Base-by-base conservation (phyloP, 164 flowering plant species). In the Annona cherimola region DNA sequence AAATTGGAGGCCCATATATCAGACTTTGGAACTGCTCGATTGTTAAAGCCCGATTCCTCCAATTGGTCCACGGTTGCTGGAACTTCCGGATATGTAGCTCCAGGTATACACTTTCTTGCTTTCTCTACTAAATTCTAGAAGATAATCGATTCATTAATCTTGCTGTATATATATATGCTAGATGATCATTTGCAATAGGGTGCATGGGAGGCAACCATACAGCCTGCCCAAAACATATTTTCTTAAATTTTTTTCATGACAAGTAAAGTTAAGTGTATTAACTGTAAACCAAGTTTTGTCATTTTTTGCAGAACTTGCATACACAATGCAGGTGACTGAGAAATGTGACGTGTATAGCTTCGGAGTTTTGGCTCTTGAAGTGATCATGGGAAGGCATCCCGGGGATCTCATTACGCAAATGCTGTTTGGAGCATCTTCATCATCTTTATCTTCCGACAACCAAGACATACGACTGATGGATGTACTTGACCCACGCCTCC, bases 321-420 rank as follows among this genome's bases (percentile, higher is more conserved):
- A 40, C 39, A 60, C n/a, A 43, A 60, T 70, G 73, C 42, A 61
- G 20, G 69, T 67, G 69, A 67, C 69, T 3, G 57, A 44, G 39
- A 67, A 45, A 67, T 64, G 45, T 5, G 67, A 64, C 45, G 45
- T 64, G 12, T 64, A 64, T 64, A 64, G 67, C 67, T 64, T 64
- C 18, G 67, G 67, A 4, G 45, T 64, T 8, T 43, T 64, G 1
- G 18, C 45, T 9, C 39, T 64, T 14, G 67, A 64, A 64, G 61
- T 50, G 61, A 69, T 55, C 0, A 35, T 39, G 45, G 63, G 71
- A 18, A 70, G 40, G n/a, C 73, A 70, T 70, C 73, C 73, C 8
- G 54, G 73, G 5, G 73, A 70, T 7, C 73, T 70, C 73, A 42
- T 71, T 46, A n/a, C n/a, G n/a, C n/a, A n/a, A n/a, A n/a, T n/a